Evolutionary conservation across 2,329 filamentous ascomycete species (phyloP), one percentile per base, ranked within the genome.

Genomic region (Polytolypa hystricis): DNA sequence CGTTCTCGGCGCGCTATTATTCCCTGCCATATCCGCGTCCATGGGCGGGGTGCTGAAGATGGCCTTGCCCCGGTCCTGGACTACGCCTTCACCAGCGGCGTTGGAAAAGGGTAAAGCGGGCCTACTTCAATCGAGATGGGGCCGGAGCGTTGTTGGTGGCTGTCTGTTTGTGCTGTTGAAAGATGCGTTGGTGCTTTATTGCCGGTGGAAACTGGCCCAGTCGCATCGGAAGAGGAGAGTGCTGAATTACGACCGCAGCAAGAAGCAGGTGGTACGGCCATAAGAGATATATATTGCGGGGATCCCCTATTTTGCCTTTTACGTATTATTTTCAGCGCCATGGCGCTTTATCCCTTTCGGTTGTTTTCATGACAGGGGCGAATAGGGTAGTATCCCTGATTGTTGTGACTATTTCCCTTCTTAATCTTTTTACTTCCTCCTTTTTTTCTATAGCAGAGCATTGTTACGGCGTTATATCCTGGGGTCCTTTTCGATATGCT

Each of bases 91-190:
- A 11, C 57, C 65, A 12, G 45, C 54, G 2, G 44, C 50, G 20
- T 43, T 56, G 36, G 56, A 61, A 32, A 52, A 55, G 19, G 55
- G 66, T 23, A 65, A 71, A 3, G 73, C 74, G 0, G 79, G 82
- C 0, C 66, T 96, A 17, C 58, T 98, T 20, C 83, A 91, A 52
- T 75, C 82, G 47, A 77, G 79, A 40, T 96, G 91, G 85, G 91
- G 86, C 1, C 71, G 91, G 38, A 95, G 84, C 51, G 67, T 98
- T 2, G 71, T 91, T 1, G 91, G 91, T 1, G 91, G 91, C 0
- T 91, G 84, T 54, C 62, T 93, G 14, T 94, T 89, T 50, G 79
- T 96, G 11, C 78, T 94, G 7, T 58, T 94, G 35, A 91, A 89
- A 57, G 77, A 80, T 55, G 71, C 71, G 5, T 49, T 79, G 21